A percentile compares a stretch with the other conserved stretches of the same genome.
Conservation (phyloP, 1,284 basidiomycete genomes). For the Leccinum variabile region DNA sequence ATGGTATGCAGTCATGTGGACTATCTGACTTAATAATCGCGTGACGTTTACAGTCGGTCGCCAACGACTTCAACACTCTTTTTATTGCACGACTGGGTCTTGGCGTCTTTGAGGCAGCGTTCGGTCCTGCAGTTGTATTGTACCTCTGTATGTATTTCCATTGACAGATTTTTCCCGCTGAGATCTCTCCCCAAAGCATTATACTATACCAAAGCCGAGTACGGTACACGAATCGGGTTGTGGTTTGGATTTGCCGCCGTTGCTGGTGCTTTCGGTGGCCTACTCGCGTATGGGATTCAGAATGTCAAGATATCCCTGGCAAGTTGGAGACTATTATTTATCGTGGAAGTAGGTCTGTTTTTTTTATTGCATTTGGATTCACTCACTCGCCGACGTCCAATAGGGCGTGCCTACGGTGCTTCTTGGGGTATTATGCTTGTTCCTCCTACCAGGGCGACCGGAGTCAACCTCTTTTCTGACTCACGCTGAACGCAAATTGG, state of each 20-base stretch:
- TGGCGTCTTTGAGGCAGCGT: slow-evolving; percentile 74
- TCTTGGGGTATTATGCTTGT: slow-evolving; percentile 63
- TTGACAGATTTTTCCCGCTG: background rate
- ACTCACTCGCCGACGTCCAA: background rate
- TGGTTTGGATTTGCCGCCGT: slow-evolving; percentile 82
- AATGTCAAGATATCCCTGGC: slow-evolving; percentile 48
- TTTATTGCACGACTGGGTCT: slow-evolving; percentile 58
- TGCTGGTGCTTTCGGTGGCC: slow-evolving; percentile 75
- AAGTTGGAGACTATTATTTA: slow-evolving; percentile 72
- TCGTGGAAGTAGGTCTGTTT: slow-evolving; percentile 59
- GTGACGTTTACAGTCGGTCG: slow-evolving; percentile 46
- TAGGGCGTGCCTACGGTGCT: slow-evolving; percentile 68
- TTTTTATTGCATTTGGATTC: background rate
- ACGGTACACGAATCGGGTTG: slow-evolving; percentile 70
- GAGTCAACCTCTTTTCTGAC: slow-evolving; percentile 72
- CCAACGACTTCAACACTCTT: slow-evolving; percentile 57
- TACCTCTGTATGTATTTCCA: slow-evolving; percentile 61
- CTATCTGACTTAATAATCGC: background rate
- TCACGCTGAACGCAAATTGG: slow-evolving; percentile 71
- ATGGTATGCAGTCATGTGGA: slow-evolving; percentile 47
- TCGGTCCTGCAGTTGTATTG: slow-evolving; percentile 46
- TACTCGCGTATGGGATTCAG: slow-evolving; percentile 72
- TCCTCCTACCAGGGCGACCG: slow-evolving; percentile 75
- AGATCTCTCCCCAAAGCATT: slow-evolving; percentile 46
- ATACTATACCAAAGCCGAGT: slow-evolving; percentile 73